These are phyloP conservation scores for Penicillium salamii DNA, from an alignment of 495 filamentous ascomycete species.

Conservation along the genomic window DNA sequence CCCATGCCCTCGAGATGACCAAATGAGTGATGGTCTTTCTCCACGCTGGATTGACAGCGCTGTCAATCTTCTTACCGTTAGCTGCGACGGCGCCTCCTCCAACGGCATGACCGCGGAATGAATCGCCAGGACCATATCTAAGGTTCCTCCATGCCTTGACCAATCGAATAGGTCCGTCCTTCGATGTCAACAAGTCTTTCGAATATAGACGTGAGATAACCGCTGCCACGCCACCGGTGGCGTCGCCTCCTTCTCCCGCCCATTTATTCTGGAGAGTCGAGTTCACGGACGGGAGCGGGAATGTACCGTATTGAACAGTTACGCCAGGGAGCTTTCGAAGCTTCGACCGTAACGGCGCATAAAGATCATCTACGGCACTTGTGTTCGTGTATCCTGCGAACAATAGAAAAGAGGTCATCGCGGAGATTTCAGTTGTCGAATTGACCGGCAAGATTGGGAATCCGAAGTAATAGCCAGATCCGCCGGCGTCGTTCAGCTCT, in stretches of 20 bases:
- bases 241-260: slow-evolving; percentile 16
- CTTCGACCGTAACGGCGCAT: slow-evolving; percentile 15
- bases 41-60: slow-evolving; percentile 39
- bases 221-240: not conserved
- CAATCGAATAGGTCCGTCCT: not conserved
- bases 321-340: slow-evolving; percentile 15
- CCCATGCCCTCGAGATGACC: slow-evolving; percentile 14
- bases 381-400: slow-evolving; percentile 27
- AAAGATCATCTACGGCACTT: slow-evolving; percentile 13
- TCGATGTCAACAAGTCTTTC: slow-evolving; percentile 14
- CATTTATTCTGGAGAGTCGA: slow-evolving; percentile 15
- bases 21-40: slow-evolving; percentile 30
- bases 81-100: slow-evolving; percentile 30
- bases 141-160: slow-evolving; percentile 20
- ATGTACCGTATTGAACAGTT: slow-evolving; percentile 7
- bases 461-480: slow-evolving; percentile 38
- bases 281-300: slow-evolving; percentile 18
- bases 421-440: slow-evolving; percentile 12
- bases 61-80: slow-evolving; percentile 26
- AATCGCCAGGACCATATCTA: slow-evolving; percentile 5
- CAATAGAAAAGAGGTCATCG: slow-evolving; percentile 11
- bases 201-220: slow-evolving; percentile 31
- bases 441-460: slow-evolving; percentile 19
- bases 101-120: slow-evolving; percentile 25
- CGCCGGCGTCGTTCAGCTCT: slow-evolving; percentile 30